A percentile compares a stretch with the other conserved stretches of the same genome.
These are phyloP conservation scores for Leccinum sublutescens DNA, from an alignment of 768 basidiomycete genomes.

Conservation along the genomic window DNA sequence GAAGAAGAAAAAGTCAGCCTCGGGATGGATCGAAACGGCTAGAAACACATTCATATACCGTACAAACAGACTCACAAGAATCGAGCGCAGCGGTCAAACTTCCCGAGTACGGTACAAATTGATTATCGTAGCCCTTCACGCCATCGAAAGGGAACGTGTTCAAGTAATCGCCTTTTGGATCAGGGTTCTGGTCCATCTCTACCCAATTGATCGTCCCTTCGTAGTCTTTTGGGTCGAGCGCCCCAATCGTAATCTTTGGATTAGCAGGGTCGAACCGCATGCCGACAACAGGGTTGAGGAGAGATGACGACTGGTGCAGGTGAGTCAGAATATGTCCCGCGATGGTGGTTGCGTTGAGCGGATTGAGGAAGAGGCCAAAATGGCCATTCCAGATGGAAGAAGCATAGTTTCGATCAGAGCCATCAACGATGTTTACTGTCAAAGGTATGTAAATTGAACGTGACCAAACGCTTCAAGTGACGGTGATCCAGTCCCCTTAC, in stretches of 20 bases:
- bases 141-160: constrained; percentile 28
- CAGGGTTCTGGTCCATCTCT: constrained; percentile 18
- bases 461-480: neutral
- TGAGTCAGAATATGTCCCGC: constrained; percentile 17
- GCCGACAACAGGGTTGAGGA: constrained; percentile 32
- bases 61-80: constrained; percentile 19
- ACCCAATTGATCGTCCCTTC: constrained; percentile 34
- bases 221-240: constrained; percentile 31
- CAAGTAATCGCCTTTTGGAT: constrained; percentile 12
- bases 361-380: constrained; percentile 27
- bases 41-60: neutral
- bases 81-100: constrained; percentile 22
- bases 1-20: neutral
- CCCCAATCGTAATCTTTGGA: constrained; percentile 33
- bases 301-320: constrained; percentile 19
- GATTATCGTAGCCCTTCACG: constrained; percentile 30
- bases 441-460: neutral
- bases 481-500: neutral
- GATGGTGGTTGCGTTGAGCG: constrained; percentile 15
- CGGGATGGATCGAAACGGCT: neutral
- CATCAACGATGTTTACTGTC: constrained; percentile 25
- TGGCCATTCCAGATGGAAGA: constrained; percentile 18
- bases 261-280: constrained; percentile 29
- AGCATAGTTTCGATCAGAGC: constrained; percentile 9
- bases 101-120: constrained; percentile 20